Base-by-base conservation (phyloP, 108 stramenopile species). In the Parietichytrium sp. region DNA sequence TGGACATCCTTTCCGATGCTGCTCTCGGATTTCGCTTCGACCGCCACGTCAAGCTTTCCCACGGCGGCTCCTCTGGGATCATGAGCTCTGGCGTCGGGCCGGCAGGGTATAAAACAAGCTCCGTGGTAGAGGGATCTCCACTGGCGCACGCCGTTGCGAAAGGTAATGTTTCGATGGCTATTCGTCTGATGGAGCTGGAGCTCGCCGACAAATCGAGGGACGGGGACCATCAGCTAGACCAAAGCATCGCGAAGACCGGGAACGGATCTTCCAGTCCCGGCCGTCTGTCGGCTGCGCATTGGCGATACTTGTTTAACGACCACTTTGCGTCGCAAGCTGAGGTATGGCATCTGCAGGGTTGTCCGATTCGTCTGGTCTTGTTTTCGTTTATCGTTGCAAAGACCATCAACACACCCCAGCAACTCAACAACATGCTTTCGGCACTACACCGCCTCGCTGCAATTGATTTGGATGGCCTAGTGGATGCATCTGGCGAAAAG, bases 151-250 rank as follows among this genome's bases (percentile, higher is more conserved):
- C 61, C 2, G 45, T 72, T 33, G 61, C 61, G 61, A 33, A 42
- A 33, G 61, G 61, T 42, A 72, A 72, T 2, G 45, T 72, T 42
- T 6, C 6, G n/a, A 72, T 72, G 61, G 61, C 61, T 8, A 72
- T 72, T 10, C 61, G 61, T 2, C 61, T 72, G 38, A 72, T 72
- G 61, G 61, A 72, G 38, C 13, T 72, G 15, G 61, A 72, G 42
- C 15, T 31, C 38, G 20, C 20, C n/a, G n/a, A n/a, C n/a, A n/a
- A n/a, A n/a, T n/a, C n/a, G n/a, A n/a, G n/a, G n/a, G n/a, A n/a
- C n/a, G n/a, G n/a, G n/a, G n/a, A n/a, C n/a, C n/a, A n/a, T n/a
- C n/a, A n/a, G n/a, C n/a, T n/a, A n/a, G n/a, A n/a, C n/a, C n/a
- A n/a, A n/a, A n/a, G n/a, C n/a, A n/a, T n/a, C n/a, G n/a, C n/a